These are phyloP conservation scores for Scheffersomyces cryptocercus DNA, from an alignment of 1,139 yeast genomes.

Conservation along the genomic window DNA sequence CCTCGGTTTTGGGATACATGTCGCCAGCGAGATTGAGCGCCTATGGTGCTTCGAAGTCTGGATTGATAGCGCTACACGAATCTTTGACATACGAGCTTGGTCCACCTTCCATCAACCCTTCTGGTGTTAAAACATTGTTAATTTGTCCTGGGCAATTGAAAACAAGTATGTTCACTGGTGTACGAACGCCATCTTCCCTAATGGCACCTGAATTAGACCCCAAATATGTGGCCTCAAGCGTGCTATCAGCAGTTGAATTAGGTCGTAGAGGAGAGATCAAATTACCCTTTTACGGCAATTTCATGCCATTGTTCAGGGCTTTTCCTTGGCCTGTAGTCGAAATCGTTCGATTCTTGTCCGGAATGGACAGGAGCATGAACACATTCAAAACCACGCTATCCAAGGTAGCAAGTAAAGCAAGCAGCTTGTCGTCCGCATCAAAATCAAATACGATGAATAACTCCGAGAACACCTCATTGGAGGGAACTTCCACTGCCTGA, in stretches of 20 bases:
- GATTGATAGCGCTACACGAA: conserved; percentile 80
- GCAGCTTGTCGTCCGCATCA: background rate
- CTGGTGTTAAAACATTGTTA: conserved; percentile 69
- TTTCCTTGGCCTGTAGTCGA: conserved; percentile 73
- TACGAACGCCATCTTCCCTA: conserved; percentile 66
- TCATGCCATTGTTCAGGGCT: conserved; percentile 69
- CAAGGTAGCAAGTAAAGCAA: conserved; percentile 3
- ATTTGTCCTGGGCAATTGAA: conserved; percentile 86
- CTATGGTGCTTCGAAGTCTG: conserved; percentile 91
- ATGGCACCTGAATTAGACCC: conserved; percentile 86
- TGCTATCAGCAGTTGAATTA: conserved; percentile 55
- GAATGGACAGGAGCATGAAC: conserved; percentile 62
- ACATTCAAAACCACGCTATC: conserved; percentile 22
- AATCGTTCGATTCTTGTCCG: conserved; percentile 52
- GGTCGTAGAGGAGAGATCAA: conserved; percentile 72
- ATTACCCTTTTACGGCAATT: conserved; percentile 72
- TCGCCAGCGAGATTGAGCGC: conserved; percentile 81
- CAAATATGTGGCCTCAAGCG: conserved; percentile 55
- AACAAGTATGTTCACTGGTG: conserved; percentile 70
- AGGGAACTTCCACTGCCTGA: too few species aligned
- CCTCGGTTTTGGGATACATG: conserved; percentile 81
- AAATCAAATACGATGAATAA: background rate
- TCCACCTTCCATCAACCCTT: conserved; percentile 43
- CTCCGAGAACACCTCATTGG: background rate
- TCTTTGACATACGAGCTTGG: conserved; percentile 73